Percentiles rank a stretch among this genome's conserved stretches.
Conservation (phyloP, 805 yeast species). For the Blastobotrys terrestris region DNA sequence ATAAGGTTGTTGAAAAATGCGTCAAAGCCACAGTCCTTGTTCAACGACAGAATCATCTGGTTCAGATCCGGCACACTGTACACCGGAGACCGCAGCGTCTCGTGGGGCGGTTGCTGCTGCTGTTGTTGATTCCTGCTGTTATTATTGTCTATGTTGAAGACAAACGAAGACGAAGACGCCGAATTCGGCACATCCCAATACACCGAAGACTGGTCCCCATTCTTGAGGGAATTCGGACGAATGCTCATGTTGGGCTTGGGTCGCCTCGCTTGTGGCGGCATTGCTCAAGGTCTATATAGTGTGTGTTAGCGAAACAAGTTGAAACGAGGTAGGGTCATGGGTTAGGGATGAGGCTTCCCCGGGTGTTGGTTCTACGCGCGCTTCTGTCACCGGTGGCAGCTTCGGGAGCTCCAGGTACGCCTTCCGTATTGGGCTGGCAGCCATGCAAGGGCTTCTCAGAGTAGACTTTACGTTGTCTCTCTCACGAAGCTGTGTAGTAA, state of each 20-base stretch:
- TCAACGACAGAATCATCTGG: constrained; percentile 16
- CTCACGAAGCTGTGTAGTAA: too few relatives aligned
- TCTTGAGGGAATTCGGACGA: constrained; percentile 6
- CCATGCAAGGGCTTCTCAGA: too few relatives aligned
- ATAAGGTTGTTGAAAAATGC: constrained; percentile 25
- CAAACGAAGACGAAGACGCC: neutral
- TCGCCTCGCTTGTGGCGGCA: constrained; percentile 50
- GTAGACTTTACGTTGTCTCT: too few relatives aligned
- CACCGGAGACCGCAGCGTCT: neutral
- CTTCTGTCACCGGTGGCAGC: neutral
- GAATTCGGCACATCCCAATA: constrained; percentile 4
- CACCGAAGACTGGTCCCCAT: neutral
- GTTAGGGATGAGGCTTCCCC: neutral
- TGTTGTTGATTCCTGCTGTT: neutral
- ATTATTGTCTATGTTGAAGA: neutral
- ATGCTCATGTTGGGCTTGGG: constrained; percentile 32
- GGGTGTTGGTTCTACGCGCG: neutral
- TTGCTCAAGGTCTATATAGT: constrained; percentile 60
- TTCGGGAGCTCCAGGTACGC: neutral
- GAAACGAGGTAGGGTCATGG: neutral
- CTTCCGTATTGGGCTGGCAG: too few relatives aligned
- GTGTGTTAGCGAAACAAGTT: constrained; percentile 35
- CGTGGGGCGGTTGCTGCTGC: neutral
- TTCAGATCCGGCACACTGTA: constrained; percentile 10
- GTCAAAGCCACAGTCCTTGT: constrained; percentile 21